A percentile compares a stretch with the other conserved stretches of the same genome.
Conservation (phyloP, 2,329 filamentous ascomycete species). For the Ophiocordyceps polyrhachis-furcata region DNA sequence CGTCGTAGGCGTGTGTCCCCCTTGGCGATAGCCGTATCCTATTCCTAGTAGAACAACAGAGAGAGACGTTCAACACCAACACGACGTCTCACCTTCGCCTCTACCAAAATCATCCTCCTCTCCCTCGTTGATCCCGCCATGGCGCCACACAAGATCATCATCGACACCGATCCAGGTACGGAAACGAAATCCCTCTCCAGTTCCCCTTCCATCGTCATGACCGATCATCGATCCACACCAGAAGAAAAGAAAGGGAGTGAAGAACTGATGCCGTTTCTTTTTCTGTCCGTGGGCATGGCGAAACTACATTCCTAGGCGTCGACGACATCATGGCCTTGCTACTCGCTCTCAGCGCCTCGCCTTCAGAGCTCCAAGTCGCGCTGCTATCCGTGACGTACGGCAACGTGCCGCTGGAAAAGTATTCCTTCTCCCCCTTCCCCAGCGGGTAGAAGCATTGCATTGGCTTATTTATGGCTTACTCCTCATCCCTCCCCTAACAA, state of each 20-base stretch:
- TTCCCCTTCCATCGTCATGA: too few species aligned
- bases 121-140: constrained; percentile 20
- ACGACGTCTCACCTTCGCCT: too few species aligned
- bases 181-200: background rate
- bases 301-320: constrained; percentile 36
- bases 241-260: too few species aligned
- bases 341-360: constrained; percentile 61
- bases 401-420: constrained; percentile 78
- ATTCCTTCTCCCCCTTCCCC: too few species aligned
- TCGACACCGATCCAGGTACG: constrained; percentile 81
- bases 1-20: too few species aligned
- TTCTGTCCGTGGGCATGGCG: too few species aligned
- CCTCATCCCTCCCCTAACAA: constrained; percentile 13
- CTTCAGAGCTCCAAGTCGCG: constrained; percentile 70
- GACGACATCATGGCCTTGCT: constrained; percentile 85
- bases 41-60: too few species aligned
- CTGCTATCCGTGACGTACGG: constrained; percentile 85
- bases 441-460: background rate
- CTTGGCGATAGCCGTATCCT: too few species aligned
- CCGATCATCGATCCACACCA: too few species aligned
- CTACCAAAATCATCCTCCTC: too few species aligned
- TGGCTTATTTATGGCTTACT: background rate
- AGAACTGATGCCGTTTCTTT: background rate
- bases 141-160: constrained; percentile 65
- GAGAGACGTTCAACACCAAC: too few species aligned